Evolutionary conservation across 1,284 basidiomycete genomes (phyloP), one percentile per base, ranked within the genome.

Genomic region (Phellopilus nigrolimitatus): DNA sequence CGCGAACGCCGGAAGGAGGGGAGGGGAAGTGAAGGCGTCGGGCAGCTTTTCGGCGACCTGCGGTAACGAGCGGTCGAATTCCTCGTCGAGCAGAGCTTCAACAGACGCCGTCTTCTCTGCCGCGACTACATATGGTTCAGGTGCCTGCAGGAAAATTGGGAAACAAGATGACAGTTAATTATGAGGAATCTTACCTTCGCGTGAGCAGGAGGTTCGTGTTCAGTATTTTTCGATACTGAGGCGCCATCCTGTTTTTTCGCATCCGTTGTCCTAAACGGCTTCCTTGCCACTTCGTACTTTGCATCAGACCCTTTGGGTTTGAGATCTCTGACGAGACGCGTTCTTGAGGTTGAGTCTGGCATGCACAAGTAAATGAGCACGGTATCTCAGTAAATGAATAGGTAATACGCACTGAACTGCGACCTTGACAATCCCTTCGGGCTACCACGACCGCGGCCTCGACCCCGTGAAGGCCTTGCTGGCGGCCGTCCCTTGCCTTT

Each of bases 1-100:
- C 4, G 81, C 60, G 12, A 92, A 68, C 2, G 81, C 82, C 0
- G 78, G 74, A 56, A 85, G 69, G 15, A 92, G 70, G 0, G 85
- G 84, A 1, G 87, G 83, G 0, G 84, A 82, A 0, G 73, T 63
- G 63, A 89, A 88, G n/a, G 57, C 47, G 3, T 51, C 50, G 0
- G 66, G 65, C 4, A 69, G 60, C 13, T 42, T 22, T 24, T 42
- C 27, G 8, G 8, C 30, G 4, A 25, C 10, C 13, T 13, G n/a
- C 34, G 49, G 31, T 38, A 63, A 57, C 3, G 66, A 64, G 15
- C 67, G 59, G 55, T 72, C 71, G 19, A 76, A 72, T 51, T 75
- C 71, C 27, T 66, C 61, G n/a, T 60, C 64, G 9, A 74, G 57
- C 15, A 66, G 63, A 44, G 65, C 66, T n/a, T 60, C 53, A 19